Evolutionary conservation across 1,284 basidiomycete genomes (phyloP).

Genomic region (Chondrostereum purpureum): DNA sequence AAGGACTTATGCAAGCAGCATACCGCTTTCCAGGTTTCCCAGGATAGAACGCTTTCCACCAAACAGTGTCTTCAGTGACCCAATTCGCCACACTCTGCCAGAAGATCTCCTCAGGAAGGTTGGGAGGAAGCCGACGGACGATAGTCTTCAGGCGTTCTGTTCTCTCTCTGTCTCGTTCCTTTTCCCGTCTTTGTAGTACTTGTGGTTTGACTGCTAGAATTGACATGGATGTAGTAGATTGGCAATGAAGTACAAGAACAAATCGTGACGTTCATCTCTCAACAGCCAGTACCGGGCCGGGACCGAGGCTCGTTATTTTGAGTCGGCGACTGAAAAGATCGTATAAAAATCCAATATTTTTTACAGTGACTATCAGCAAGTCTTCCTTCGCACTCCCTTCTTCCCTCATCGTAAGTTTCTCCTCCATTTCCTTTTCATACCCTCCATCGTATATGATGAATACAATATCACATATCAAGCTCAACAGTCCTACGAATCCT

Average conservation of each 20-base stretch:
- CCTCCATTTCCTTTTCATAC: conserved; percentile 6
- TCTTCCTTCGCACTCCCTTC: conserved; percentile 14
- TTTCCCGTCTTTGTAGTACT: conserved; percentile 26
- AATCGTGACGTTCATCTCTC: too few relatives aligned
- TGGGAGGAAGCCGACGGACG: conserved; percentile 84
- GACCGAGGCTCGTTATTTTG: neutral
- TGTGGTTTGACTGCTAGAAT: neutral
- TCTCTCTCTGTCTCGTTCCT: conserved; percentile 22
- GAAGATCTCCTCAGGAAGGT: conserved; percentile 87
- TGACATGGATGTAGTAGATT: too few relatives aligned
- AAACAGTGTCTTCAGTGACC: conserved; percentile 70
- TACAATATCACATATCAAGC: conserved; percentile 60
- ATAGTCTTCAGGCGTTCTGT: conserved; percentile 79
- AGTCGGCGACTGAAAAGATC: neutral
- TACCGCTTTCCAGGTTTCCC: conserved; percentile 70
- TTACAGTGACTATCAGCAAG: conserved; percentile 14
- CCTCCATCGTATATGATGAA: conserved; percentile 45
- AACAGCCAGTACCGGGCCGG: too few relatives aligned
- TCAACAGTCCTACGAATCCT: conserved; percentile 60
- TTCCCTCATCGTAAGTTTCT: conserved; percentile 3
- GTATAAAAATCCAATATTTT: conserved; percentile 3
- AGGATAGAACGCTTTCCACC: conserved; percentile 62
- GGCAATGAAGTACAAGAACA: too few relatives aligned
- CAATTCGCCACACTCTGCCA: conserved; percentile 87
- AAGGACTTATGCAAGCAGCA: neutral